Base-by-base conservation (phyloP, 306 rosid species). In the Vigna radiata region DNA sequence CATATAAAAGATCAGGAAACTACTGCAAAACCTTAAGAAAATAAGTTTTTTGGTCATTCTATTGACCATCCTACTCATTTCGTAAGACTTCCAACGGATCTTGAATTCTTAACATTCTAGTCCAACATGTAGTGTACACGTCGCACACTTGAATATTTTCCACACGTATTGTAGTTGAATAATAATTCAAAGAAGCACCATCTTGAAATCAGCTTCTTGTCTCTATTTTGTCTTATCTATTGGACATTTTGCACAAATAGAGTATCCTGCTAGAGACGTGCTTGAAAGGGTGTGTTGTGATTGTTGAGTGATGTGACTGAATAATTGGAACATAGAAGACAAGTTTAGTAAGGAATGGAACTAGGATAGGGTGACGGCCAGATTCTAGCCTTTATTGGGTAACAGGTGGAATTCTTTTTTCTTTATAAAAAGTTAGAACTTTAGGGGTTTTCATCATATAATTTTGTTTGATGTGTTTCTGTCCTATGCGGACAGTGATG, bases 151-250 rank as follows among this genome's bases (percentile, higher is more conserved):
- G 33, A 29, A 29, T 29, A 29, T 29, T 29, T 29, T 29, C 33
- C 5, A 29, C 33, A 29, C 4, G 33, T 29, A 29, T 29, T 4
- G 4, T 29, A 33, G 41, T 48, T 60, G 49, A 47, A 19, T 29
- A 61, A 29, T 47, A 61, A 29, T 48, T 60, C 49, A 74, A 74
- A 59, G 70, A 59, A 74, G 60, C 47, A 74, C 46, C 47, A 59
- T 60, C 33, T 27, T 75, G 25, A 63, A 18, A 52, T 75, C 49
- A 18, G 18, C 18, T 62, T 73, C 56, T 43, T 31, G 4, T 62
- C 33, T 27, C 18, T 75, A 4, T 59, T 58, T 50, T 17, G 23
- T 13, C 49, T 62, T 59, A 59, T 56, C 59, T 60, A 29, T 17
- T 25, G 15, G 37, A 70, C 27, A n/a, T 17, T 64, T 65, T 65